Evolutionary conservation across 306 rosid species (phyloP).

Genomic region (Lathyrus aphaca): DNA sequence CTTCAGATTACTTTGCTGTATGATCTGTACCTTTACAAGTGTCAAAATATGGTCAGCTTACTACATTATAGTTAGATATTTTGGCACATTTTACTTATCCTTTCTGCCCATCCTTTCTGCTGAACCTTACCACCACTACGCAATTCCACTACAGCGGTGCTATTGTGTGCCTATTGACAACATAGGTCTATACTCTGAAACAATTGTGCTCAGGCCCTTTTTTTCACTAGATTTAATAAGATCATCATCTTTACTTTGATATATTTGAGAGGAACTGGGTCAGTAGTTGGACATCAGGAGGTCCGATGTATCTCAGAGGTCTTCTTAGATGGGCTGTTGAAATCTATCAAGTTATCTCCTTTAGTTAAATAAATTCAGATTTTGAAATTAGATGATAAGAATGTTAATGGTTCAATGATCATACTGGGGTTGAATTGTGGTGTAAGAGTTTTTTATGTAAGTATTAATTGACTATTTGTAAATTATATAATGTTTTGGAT

Average conservation of each 20-base stretch:
- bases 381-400: conserved; percentile 19
- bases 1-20: conserved; percentile 12
- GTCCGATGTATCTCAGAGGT: conserved; percentile 4
- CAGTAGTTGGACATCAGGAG: not conserved
- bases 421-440: not conserved
- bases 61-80: not conserved
- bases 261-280: conserved; percentile 9
- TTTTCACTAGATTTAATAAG: not conserved
- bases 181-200: conserved; percentile 15
- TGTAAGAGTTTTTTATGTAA: not conserved
- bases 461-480: not conserved
- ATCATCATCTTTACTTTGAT: not conserved
- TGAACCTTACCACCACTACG: no score
- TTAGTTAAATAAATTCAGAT: conserved; percentile 18
- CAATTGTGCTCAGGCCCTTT: not conserved
- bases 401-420: conserved; percentile 1
- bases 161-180: no score
- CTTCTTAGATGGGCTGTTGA: conserved; percentile 19
- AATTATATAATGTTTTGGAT: conserved; percentile 13
- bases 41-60: conserved; percentile 2
- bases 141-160: no score
- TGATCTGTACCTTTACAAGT: not conserved
- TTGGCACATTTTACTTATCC: no score
- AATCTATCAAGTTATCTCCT: conserved; percentile 2
- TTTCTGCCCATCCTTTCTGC: no score